Evolutionary conservation across 306 rosid species (phyloP).

Genomic region (Trichosanthes cucumerina): DNA sequence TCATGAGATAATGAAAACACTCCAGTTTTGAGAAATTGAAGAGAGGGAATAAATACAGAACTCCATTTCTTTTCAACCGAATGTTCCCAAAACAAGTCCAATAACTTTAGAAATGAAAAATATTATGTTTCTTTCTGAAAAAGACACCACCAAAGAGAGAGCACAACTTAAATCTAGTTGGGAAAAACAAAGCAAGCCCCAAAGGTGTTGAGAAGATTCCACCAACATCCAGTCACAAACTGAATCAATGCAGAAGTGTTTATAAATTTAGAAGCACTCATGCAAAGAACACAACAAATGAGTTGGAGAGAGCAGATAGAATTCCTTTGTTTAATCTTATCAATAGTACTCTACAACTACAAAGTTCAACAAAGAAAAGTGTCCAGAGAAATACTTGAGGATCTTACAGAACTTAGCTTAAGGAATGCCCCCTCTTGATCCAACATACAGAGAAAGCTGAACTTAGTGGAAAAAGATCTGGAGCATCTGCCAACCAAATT

Average conservation of each 20-base stretch:
- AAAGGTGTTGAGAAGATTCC: background rate
- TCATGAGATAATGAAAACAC: background rate
- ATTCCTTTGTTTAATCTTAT: background rate
- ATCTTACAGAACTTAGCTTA: background rate
- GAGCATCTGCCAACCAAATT: background rate
- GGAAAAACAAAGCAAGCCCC: background rate
- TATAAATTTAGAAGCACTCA: background rate
- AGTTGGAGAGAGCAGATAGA: background rate
- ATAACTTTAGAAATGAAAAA: background rate
- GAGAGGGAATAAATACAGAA: background rate
- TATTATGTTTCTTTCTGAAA: background rate
- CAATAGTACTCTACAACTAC: background rate
- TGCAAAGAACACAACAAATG: background rate
- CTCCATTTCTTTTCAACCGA: constrained; percentile 1
- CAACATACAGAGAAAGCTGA: background rate
- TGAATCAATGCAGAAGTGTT: background rate
- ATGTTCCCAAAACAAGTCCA: background rate
- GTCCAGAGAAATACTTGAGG: background rate
- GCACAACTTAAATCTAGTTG: background rate
- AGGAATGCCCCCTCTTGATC: background rate
- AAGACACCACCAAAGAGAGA: background rate
- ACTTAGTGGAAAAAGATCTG: background rate
- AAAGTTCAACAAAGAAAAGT: background rate
- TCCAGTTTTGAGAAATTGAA: background rate
- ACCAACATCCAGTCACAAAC: background rate